Evolutionary conservation across 2,329 filamentous ascomycete species (phyloP).

Genomic region (Colletotrichum horii): DNA sequence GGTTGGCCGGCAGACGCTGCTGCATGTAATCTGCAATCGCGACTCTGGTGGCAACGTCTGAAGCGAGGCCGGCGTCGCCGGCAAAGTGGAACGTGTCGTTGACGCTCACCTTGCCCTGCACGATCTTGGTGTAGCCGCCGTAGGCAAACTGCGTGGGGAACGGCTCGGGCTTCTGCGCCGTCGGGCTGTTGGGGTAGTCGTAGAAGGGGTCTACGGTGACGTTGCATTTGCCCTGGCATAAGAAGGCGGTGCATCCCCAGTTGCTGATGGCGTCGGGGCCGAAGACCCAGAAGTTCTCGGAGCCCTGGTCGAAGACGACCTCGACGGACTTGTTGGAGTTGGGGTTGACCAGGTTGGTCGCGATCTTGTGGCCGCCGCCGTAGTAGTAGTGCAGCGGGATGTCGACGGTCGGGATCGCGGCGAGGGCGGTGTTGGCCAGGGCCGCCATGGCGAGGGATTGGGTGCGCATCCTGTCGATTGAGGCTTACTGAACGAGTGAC

Average conservation of each 20-base stretch:
- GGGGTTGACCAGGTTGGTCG: conserved; percentile 7
- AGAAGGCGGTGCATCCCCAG: conserved; percentile 9
- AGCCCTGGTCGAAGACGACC: conserved; percentile 16
- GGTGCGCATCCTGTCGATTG: not conserved
- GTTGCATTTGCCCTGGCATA: conserved; percentile 17
- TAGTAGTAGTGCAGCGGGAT: conserved; percentile 17
- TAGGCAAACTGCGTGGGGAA: not conserved
- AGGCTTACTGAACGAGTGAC: not conserved
- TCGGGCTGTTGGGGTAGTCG: conserved; percentile 8
- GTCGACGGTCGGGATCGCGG: not conserved
- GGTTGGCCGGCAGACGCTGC: not conserved
- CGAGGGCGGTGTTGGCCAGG: not conserved
- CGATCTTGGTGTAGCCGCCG: conserved; percentile 11
- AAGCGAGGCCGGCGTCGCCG: not conserved
- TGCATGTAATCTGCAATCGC: conserved; percentile 10
- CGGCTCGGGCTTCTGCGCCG: conserved; percentile 1
- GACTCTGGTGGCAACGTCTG: not conserved
- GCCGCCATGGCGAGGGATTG: not conserved
- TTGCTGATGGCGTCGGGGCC: conserved; percentile 12
- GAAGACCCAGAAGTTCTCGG: conserved; percentile 18
- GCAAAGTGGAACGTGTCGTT: conserved; percentile 11
- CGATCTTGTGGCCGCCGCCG: conserved; percentile 15
- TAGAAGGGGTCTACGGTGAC: conserved; percentile 9
- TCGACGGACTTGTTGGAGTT: not conserved
- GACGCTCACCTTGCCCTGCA: not conserved